Conservation (phyloP, 2,329 filamentous ascomycete genomes). For the Colletotrichum melonis region DNA sequence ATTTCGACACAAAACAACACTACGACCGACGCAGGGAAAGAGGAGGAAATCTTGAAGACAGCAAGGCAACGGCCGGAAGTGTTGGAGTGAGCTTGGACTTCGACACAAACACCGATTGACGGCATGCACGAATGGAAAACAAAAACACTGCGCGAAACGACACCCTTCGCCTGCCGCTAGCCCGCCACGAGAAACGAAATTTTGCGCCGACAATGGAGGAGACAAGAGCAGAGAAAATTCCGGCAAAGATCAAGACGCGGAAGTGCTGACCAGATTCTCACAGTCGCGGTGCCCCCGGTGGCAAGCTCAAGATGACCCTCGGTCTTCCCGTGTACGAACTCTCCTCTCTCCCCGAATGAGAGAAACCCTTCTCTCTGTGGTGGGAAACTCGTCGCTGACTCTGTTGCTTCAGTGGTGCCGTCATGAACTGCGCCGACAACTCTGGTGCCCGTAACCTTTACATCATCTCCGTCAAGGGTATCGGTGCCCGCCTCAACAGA, state of each 20-base stretch:
- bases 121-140: not conserved
- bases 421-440: constrained; percentile 99
- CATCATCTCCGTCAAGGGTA: constrained; percentile 99
- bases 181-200: constrained; percentile 16
- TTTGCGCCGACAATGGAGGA: constrained; percentile 16
- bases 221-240: not conserved
- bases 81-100: not conserved
- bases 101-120: not conserved
- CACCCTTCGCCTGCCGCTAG: constrained; percentile 5
- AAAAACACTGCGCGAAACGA: constrained; percentile 11
- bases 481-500: constrained; percentile 96
- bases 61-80: not conserved
- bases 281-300: constrained; percentile 92
- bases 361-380: not conserved
- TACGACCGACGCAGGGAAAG: constrained; percentile 20
- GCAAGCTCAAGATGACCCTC: constrained; percentile 99
- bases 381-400: constrained; percentile 14
- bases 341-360: constrained; percentile 5
- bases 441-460: constrained; percentile 98
- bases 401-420: constrained; percentile 79
- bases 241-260: constrained; percentile 40
- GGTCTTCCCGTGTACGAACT: constrained; percentile 97
- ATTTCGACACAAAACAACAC: constrained; percentile 15
- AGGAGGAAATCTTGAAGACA: not conserved
- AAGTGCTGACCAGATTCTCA: constrained; percentile 43